These are phyloP conservation scores for Termitomyces sp. DNA, from an alignment of 768 basidiomycete genomes.

Conservation along the genomic window DNA sequence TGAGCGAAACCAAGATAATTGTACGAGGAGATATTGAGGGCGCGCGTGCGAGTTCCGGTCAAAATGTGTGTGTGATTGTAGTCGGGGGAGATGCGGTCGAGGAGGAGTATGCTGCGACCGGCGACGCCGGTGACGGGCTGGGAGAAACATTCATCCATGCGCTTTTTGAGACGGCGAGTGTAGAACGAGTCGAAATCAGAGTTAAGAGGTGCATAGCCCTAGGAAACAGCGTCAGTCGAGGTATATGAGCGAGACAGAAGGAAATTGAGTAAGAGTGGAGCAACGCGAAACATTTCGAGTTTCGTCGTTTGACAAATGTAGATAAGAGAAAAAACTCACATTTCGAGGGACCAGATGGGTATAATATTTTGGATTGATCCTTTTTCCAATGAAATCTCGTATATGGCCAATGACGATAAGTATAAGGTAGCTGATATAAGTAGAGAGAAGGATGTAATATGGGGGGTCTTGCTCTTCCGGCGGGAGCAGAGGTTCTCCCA, in stretches of 20 bases:
- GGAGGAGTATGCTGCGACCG: conserved; percentile 83
- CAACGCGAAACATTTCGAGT: background rate
- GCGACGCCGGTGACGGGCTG: conserved; percentile 93
- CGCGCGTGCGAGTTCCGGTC: conserved; percentile 80
- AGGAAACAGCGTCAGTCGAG: conserved; percentile 9
- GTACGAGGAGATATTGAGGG: conserved; percentile 96
- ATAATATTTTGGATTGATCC: conserved; percentile 64
- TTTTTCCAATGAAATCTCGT: conserved; percentile 93
- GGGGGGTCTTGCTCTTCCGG: conserved; percentile 82
- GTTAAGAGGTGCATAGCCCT: conserved; percentile 96
- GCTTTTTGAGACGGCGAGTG: conserved; percentile 90
- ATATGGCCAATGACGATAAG: conserved; percentile 90
- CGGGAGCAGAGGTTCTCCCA: conserved; percentile 43
- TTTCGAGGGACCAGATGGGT: conserved; percentile 79
- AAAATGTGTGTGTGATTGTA: conserved; percentile 75
- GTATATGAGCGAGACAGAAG: background rate
- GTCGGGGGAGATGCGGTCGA: conserved; percentile 82
- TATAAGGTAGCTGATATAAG: conserved; percentile 91
- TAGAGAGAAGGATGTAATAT: conserved; percentile 88
- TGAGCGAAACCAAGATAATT: conserved; percentile 99
- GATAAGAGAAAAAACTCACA: conserved; percentile 42
- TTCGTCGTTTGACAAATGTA: background rate
- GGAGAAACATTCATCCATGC: conserved; percentile 94
- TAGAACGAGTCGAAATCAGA: conserved; percentile 99
- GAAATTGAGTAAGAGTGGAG: background rate